Conservation (phyloP, 345 rosid genomes). For the Sonneratia caseolaris region DNA sequence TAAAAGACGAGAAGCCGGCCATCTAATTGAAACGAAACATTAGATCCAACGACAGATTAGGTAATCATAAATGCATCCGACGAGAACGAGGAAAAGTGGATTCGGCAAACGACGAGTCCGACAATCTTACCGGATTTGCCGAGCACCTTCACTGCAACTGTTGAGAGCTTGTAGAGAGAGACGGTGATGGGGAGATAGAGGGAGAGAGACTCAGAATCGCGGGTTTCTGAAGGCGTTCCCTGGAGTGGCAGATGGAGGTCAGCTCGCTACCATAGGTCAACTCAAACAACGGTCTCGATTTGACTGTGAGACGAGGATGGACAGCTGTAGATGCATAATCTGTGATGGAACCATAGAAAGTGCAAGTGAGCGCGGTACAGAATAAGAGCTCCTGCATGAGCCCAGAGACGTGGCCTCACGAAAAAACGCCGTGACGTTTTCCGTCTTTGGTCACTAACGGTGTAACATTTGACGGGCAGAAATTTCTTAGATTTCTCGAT, state of each 20-base stretch:
- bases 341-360: not conserved
- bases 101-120: not conserved
- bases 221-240: not conserved
- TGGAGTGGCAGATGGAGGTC: not conserved
- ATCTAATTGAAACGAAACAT: not conserved
- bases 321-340: not conserved
- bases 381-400: not conserved
- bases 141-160: not conserved
- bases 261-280: not conserved
- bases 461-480: not conserved
- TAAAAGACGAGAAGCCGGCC: not conserved
- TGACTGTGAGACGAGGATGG: not conserved
- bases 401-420: not conserved
- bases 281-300: not conserved
- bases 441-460: not conserved
- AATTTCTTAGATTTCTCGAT: not conserved
- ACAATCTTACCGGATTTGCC: not conserved
- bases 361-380: not conserved
- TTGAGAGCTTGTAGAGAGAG: not conserved
- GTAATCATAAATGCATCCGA: not conserved
- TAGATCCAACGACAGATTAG: not conserved
- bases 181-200: not conserved
- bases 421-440: not conserved
- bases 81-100: not conserved
- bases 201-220: constrained; percentile 3